Evolutionary conservation across 148 eudicot species (phyloP), one percentile per base, ranked within the genome.

Genomic region (Chenopodium berlandieri): DNA sequence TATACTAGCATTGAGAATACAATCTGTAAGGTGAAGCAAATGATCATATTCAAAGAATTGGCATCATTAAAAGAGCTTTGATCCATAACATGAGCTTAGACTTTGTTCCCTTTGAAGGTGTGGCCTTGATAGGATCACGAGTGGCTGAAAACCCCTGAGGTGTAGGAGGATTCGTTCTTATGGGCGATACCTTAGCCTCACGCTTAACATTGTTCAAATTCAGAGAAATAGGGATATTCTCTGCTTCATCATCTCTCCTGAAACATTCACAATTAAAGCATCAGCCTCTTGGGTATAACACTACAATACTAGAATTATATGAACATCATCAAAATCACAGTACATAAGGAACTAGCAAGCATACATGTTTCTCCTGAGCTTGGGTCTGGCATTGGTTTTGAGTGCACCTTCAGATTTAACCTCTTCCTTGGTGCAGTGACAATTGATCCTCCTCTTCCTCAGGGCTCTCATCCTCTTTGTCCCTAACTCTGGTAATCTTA

Each of bases 101-200:
- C 72, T 86, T 89, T 50, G 89, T 87, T 73, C 89, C 87, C 83
- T 86, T 93, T 0, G 90, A 79, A 80, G 94, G 89, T 17, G 87
- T 84, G 22, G 86, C 71, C 82, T 85, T 89, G 76, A 73, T 46
- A 32, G 85, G 85, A 40, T 82, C 90, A 47, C 81, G 86, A 7
- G 67, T 82, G 47, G 89, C 97, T 32, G 99, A 95, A 77, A 95
- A 95, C 47, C 97, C 89, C 81, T 95, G 95, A 22, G 97, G 97
- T 25, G 97, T 91, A 52, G 99, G 97, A 80, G 99, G 99, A 77
- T 83, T 82, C 0, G 92, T 93, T 68, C 91, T 89, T 58, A 95
- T 89, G 34, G 82, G 86, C 79, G 86, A 54, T 75, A 86, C 54
- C 20, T 76, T 82, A 14, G 81, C 86, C 65, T 80, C 83, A 76